Percentiles rank a stretch among this genome's conserved stretches.
Conservation (phyloP, 2,329 filamentous ascomycete species). For the Pseudocercospora pini-densiflorae region DNA sequence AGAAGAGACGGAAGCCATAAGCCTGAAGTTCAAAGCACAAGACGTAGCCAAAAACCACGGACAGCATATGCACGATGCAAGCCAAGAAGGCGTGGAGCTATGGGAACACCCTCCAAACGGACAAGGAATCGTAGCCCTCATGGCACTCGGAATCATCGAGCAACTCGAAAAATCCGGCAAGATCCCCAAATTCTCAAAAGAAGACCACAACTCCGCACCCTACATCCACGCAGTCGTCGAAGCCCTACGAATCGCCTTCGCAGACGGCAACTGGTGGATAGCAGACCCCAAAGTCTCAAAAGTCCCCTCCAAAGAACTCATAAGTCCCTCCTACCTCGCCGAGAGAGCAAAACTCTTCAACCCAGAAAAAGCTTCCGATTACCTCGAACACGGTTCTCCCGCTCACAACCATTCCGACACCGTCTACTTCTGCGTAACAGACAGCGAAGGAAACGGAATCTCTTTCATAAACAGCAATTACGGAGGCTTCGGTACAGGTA, state of each 20-base stretch:
- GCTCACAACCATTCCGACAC: slow-evolving; percentile 88
- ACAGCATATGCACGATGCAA: slow-evolving; percentile 49
- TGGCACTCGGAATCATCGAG: slow-evolving; percentile 91
- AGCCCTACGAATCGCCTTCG: slow-evolving; percentile 84
- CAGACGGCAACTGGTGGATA: slow-evolving; percentile 88
- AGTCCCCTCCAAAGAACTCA: slow-evolving; percentile 71
- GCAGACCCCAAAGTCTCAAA: slow-evolving; percentile 75
- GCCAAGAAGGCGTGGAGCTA: slow-evolving; percentile 70
- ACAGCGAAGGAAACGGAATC: slow-evolving; percentile 82
- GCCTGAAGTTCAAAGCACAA: slow-evolving; percentile 59
- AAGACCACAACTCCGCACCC: slow-evolving; percentile 79
- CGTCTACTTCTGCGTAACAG: slow-evolving; percentile 88
- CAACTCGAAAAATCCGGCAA: slow-evolving; percentile 76
- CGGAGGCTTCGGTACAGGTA: slow-evolving; percentile 82
- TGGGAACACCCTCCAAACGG: slow-evolving; percentile 99
- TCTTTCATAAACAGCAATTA: slow-evolving; percentile 98
- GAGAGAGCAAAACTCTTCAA: slow-evolving; percentile 68
- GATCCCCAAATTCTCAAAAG: slow-evolving; percentile 70
- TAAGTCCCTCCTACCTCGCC: slow-evolving; percentile 75
- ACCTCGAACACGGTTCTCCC: slow-evolving; percentile 75
- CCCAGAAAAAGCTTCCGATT: slow-evolving; percentile 55
- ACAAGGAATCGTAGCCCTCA: slow-evolving; percentile 91
- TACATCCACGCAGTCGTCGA: slow-evolving; percentile 85
- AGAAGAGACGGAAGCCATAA: slow-evolving; percentile 84
- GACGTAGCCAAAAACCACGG: slow-evolving; percentile 61